These are phyloP conservation scores for Pseudogymnoascus sp. DNA, from an alignment of 2,329 filamentous ascomycete genomes.

Conservation along the genomic window DNA sequence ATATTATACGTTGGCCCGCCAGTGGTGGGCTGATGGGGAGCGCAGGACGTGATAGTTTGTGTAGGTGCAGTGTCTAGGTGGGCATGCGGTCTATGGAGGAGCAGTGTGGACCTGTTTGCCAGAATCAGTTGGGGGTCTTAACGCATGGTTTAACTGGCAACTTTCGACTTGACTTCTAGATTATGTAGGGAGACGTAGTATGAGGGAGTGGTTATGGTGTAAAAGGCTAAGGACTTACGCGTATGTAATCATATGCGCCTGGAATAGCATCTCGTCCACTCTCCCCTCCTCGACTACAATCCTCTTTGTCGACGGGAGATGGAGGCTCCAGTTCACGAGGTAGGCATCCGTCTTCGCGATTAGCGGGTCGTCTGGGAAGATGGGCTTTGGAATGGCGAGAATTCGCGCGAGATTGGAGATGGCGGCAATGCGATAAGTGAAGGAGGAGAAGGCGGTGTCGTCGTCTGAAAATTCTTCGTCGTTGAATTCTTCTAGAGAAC, in stretches of 20 bases:
- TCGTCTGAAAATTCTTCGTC: constrained; percentile 60
- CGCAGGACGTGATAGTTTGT: constrained; percentile 56
- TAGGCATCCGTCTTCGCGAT: constrained; percentile 53
- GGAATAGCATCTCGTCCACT: constrained; percentile 86
- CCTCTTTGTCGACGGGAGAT: constrained; percentile 62
- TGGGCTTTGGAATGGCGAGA: constrained; percentile 51
- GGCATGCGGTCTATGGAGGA: constrained; percentile 70
- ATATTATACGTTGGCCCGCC: constrained; percentile 24
- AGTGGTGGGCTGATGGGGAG: constrained; percentile 40
- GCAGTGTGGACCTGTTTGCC: constrained; percentile 43
- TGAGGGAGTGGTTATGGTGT: background rate
- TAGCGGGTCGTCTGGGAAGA: constrained; percentile 44
- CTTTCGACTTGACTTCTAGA: background rate
- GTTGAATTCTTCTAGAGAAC: constrained; percentile 69
- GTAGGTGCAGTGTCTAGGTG: constrained; percentile 60
- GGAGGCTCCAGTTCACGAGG: constrained; percentile 70
- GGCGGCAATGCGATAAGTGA: constrained; percentile 76
- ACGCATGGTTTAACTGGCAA: background rate
- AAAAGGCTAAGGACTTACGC: constrained; percentile 25
- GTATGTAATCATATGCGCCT: constrained; percentile 73
- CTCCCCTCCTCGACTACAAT: constrained; percentile 63
- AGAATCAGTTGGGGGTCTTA: background rate
- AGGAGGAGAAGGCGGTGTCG: constrained; percentile 72
- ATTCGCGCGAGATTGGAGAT: constrained; percentile 72
- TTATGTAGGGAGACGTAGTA: background rate